A percentile compares a stretch with the other conserved stretches of the same genome.
Conservation (phyloP, 352 stramenopile species). For the Phytophthora cactorum region DNA sequence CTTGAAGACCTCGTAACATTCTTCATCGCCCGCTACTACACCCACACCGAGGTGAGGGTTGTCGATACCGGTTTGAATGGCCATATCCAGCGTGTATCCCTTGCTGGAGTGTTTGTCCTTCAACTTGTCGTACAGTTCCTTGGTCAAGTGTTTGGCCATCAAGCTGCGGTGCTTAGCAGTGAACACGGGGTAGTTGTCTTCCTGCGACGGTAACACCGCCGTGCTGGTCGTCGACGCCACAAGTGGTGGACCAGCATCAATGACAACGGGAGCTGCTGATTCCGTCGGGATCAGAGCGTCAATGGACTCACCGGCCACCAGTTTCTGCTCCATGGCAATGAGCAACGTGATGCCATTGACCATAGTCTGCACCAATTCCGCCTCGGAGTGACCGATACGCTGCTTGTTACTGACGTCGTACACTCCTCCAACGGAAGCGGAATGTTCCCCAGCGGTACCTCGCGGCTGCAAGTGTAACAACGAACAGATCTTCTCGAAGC, state of each 20-base stretch:
- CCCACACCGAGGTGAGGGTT: slow-evolving; percentile 84
- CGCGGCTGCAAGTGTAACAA: slow-evolving; percentile 64
- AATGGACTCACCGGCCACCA: slow-evolving; percentile 68
- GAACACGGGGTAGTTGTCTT: slow-evolving; percentile 82
- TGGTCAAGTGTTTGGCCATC: slow-evolving; percentile 87
- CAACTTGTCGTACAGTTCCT: slow-evolving; percentile 83
- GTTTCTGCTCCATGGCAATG: slow-evolving; percentile 91
- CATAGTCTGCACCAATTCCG: slow-evolving; percentile 94
- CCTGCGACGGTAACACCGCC: slow-evolving; percentile 61
- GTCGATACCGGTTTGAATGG: slow-evolving; percentile 88
- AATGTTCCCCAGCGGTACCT: slow-evolving; percentile 71
- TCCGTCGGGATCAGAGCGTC: slow-evolving; percentile 78
- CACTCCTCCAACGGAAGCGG: slow-evolving; percentile 64
- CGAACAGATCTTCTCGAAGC: slow-evolving; percentile 72
- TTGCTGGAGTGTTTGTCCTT: slow-evolving; percentile 75
- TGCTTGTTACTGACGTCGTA: slow-evolving; percentile 93
- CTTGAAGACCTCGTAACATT: slow-evolving; percentile 85
- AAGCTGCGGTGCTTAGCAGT: slow-evolving; percentile 85
- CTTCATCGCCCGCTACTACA: slow-evolving; percentile 86
- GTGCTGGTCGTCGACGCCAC: slow-evolving; percentile 53
- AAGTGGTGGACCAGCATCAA: slow-evolving; percentile 58
- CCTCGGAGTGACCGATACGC: slow-evolving; percentile 87
- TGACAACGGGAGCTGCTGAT: slow-evolving; percentile 50
- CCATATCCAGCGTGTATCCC: slow-evolving; percentile 86
- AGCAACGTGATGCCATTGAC: slow-evolving; percentile 91